Evolutionary conservation across 495 filamentous ascomycete species (phyloP).

Genomic region (Entonaema liquescens): DNA sequence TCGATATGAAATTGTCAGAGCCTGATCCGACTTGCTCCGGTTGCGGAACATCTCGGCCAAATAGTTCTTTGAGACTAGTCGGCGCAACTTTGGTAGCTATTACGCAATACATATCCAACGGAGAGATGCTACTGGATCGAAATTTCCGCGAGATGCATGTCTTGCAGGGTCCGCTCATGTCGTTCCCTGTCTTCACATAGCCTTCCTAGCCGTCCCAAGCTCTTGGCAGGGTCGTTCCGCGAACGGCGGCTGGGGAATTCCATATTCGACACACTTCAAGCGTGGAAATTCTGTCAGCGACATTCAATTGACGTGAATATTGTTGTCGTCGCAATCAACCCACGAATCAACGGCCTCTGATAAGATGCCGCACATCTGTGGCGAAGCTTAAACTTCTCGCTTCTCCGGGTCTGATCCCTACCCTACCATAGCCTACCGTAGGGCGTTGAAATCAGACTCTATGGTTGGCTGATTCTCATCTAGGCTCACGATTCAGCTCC

Average conservation of each 20-base stretch:
- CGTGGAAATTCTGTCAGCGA: slow-evolving; percentile 1
- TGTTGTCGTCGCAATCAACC: slow-evolving; percentile 38
- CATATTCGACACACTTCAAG: slow-evolving; percentile 9
- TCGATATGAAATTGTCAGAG: slow-evolving; percentile 5
- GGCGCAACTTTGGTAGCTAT: slow-evolving; percentile 20
- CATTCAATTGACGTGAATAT: slow-evolving; percentile 37
- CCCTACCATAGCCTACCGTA: slow-evolving; percentile 27
- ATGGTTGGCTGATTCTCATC: slow-evolving; percentile 25
- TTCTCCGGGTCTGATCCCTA: slow-evolving; percentile 36
- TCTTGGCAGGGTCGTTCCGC: slow-evolving; percentile 39
- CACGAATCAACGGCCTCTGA: slow-evolving; percentile 34
- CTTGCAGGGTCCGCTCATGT: slow-evolving; percentile 35
- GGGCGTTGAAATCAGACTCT: slow-evolving; percentile 6
- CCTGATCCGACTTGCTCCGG: slow-evolving; percentile 23
- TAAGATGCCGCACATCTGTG: slow-evolving; percentile 41
- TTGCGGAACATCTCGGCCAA: slow-evolving; percentile 29
- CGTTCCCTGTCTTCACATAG: neutral
- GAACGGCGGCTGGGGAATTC: slow-evolving; percentile 24
- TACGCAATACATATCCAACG: slow-evolving; percentile 37
- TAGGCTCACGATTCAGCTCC: slow-evolving; percentile 33
- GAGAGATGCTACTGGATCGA: slow-evolving; percentile 16
- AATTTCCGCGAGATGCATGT: slow-evolving; percentile 28
- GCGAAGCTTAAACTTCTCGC: slow-evolving; percentile 32
- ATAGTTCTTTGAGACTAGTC: slow-evolving; percentile 5
- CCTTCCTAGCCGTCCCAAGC: slow-evolving; percentile 1